Evolutionary conservation across 225 moss, liverwort and hornwort species (phyloP), one percentile per base, ranked within the genome.

Genomic region (Polytrichum commune): DNA sequence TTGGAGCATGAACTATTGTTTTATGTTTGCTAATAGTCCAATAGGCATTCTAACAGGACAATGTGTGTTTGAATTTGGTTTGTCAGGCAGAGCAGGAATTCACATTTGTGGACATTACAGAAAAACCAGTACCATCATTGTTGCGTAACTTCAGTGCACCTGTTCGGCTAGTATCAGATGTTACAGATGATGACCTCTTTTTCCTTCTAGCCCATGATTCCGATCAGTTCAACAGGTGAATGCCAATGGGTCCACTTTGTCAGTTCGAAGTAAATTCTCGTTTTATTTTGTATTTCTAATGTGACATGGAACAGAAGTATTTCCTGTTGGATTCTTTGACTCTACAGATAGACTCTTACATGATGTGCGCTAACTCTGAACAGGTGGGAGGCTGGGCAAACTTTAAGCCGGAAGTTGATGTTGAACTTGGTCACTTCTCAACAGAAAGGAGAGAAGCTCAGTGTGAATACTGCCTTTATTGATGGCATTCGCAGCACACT

Each of bases 351-450:
- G 55, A 23, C 67, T 66, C 66, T 74, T 10, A 28, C 8, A 22
- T 27, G 19, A 53, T 29, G 29, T 76, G 72, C 67, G 29, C 29
- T 1, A 5, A 30, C 30, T 68, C 66, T 67, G 73, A 58, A 64
- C 85, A 92, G 92, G 75, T 97, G 96, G 96, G 96, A 97, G 80
- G 90, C 96, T 73, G 94, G 91, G 28, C 96, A 97, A 81, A 94
- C 86, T 18, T 68, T 97, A 19, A 82, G 94, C 66, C 86, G 94
- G 33, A 91, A 97, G 79, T 80, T 93, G 65, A 77, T 97, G 68
- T 86, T 97, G 33, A 88, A 92, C 71, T 85, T 97, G 22, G 81
- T 97, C 28, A 74, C 85, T 32, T 72, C 78, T 27, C 83, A 91
- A 46, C 92, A 97, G 72, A 88, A 84, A 66, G 81, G 86, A 67